Percentiles rank a stretch among this genome's conserved stretches.
Evolutionary conservation across 371 early-diverging fungal species (phyloP).

Genomic region (Mortierella sp.): DNA sequence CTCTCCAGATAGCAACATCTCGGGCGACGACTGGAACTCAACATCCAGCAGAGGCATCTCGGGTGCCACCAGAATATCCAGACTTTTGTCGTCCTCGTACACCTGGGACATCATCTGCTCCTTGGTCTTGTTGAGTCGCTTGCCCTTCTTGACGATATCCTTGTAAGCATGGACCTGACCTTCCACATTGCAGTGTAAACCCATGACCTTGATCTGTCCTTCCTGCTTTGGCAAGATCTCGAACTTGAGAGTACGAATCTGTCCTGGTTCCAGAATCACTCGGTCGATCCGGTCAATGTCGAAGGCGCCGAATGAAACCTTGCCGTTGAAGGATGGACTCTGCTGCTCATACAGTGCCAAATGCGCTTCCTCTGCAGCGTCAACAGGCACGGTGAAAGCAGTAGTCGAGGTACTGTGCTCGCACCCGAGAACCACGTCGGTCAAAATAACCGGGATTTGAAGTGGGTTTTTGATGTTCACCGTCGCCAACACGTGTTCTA

Average conservation of each 20-base stretch:
- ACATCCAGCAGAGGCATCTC: slow-evolving; percentile 90
- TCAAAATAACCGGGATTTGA: slow-evolving; percentile 53
- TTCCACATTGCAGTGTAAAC: slow-evolving; percentile 84
- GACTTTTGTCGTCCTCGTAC: slow-evolving; percentile 79
- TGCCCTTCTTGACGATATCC: slow-evolving; percentile 78
- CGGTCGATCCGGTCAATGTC: slow-evolving; percentile 53
- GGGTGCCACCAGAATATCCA: slow-evolving; percentile 82
- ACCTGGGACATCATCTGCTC: slow-evolving; percentile 68
- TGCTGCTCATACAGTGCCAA: slow-evolving; percentile 50
- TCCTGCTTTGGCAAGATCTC: slow-evolving; percentile 79
- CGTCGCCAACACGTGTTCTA: slow-evolving; percentile 53
- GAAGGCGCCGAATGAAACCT: slow-evolving; percentile 46
- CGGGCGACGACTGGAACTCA: slow-evolving; percentile 81
- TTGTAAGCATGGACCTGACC: slow-evolving; percentile 80
- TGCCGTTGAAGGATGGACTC: slow-evolving; percentile 43
- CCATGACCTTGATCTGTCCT: slow-evolving; percentile 81
- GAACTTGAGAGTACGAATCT: slow-evolving; percentile 68
- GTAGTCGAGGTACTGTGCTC: slow-evolving; percentile 63
- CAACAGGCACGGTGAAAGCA: slow-evolving; percentile 46
- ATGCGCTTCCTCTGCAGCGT: slow-evolving; percentile 55
- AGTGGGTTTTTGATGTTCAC: slow-evolving; percentile 56
- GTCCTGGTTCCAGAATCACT: slow-evolving; percentile 50
- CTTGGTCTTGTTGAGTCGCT: slow-evolving; percentile 81
- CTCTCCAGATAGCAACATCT: slow-evolving; percentile 86
- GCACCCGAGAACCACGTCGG: slow-evolving; percentile 74